Conservation (phyloP, 257 asterid species). For the Apocynum venetum region DNA sequence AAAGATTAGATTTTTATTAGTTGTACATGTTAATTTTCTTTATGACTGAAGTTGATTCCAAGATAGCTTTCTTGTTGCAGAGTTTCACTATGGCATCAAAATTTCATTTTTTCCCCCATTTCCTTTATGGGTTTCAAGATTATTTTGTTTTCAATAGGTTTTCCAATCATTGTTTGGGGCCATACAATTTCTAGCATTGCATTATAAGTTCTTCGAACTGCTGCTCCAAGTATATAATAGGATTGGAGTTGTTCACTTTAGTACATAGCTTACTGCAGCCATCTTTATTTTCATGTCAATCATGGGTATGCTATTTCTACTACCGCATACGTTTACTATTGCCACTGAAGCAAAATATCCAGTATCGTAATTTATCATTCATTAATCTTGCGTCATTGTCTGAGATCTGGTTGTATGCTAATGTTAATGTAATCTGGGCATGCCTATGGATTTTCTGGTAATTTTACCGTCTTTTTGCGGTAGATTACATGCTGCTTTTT, state of each 20-base stretch:
- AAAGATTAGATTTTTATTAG: constrained; percentile 30
- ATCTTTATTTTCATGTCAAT: constrained; percentile 22
- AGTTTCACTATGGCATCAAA: constrained; percentile 14
- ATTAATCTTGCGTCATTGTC: constrained; percentile 12
- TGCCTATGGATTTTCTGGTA: not conserved
- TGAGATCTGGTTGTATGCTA: constrained; percentile 32
- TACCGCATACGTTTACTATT: not conserved
- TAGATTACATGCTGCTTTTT: not conserved
- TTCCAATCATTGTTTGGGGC: constrained; percentile 27
- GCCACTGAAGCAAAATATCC: not conserved
- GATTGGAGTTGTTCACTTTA: constrained; percentile 27
- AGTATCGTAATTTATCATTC: constrained; percentile 12
- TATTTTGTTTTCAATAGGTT: not conserved
- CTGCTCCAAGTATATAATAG: constrained; percentile 14
- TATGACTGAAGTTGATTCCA: constrained; percentile 8
- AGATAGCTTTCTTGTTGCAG: constrained; percentile 25
- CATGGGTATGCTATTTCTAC: constrained; percentile 34
- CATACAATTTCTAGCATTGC: constrained; percentile 26
- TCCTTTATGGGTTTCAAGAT: not conserved
- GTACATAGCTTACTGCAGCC: constrained; percentile 17
- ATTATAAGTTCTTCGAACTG: constrained; percentile 34
- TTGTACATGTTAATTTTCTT: constrained; percentile 15
- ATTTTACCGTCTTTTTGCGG: not conserved
- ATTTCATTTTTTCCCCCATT: constrained; percentile 25
- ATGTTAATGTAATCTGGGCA: not conserved